phyloP scores from a whole-genome alignment of 306 rosid species.

The Calophaca sinica region DNA sequence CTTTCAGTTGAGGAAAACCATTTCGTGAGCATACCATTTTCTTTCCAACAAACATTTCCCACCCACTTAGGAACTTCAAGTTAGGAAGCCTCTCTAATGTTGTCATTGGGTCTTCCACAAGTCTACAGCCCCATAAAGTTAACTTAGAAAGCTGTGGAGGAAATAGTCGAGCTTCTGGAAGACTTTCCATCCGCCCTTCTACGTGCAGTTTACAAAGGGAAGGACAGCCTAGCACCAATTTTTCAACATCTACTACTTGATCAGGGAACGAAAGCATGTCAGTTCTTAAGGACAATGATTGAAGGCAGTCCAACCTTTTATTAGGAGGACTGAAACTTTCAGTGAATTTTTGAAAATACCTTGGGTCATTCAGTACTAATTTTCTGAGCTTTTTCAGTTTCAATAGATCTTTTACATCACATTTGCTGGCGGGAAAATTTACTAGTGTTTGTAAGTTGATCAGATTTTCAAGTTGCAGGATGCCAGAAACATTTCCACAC shows the following conservation, averaged over 20 bases:
- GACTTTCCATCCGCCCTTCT: slow-evolving; percentile 41
- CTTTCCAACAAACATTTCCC: slow-evolving; percentile 53
- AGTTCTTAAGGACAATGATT: slow-evolving; percentile 50
- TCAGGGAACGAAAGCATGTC: slow-evolving; percentile 57
- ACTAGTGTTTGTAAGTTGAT: slow-evolving; percentile 59
- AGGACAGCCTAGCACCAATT: slow-evolving; percentile 57
- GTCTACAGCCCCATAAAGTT: slow-evolving; percentile 44
- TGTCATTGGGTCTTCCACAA: slow-evolving; percentile 55
- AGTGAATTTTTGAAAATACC: slow-evolving; percentile 47
- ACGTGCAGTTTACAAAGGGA: slow-evolving; percentile 46
- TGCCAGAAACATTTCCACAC: slow-evolving; percentile 44
- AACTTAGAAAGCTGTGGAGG: slow-evolving; percentile 53
- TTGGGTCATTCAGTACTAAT: slow-evolving; percentile 56
- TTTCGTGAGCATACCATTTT: slow-evolving; percentile 46
- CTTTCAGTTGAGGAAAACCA: slow-evolving; percentile 62
- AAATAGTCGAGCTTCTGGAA: slow-evolving; percentile 28
- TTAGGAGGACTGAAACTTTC: slow-evolving; percentile 44
- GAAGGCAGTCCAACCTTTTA: slow-evolving; percentile 43
- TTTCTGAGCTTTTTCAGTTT: slow-evolving; percentile 55
- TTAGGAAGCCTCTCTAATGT: slow-evolving; percentile 54
- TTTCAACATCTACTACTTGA: slow-evolving; percentile 40
- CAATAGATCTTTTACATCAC: slow-evolving; percentile 46
- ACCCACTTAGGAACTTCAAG: slow-evolving; percentile 50
- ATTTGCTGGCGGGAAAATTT: slow-evolving; percentile 57
- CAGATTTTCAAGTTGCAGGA: slow-evolving; percentile 45